Evolutionary conservation across 345 rosid species (phyloP).

Genomic region (Corymbia maculata): DNA sequence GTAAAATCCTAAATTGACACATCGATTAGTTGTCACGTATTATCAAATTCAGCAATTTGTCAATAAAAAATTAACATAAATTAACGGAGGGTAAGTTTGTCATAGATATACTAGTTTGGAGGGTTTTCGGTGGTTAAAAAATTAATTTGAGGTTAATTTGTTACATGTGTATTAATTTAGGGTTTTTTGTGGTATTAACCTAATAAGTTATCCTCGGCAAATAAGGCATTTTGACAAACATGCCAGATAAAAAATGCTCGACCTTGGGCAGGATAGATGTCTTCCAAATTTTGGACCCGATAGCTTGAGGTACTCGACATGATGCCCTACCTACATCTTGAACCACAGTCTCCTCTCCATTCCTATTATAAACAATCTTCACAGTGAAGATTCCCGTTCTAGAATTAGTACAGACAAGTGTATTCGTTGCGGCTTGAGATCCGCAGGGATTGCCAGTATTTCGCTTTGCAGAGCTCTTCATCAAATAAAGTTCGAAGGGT

Average conservation of each 20-base stretch:
- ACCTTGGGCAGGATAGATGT: neutral
- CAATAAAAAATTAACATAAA: too few relatives aligned
- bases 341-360: neutral
- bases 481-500: neutral
- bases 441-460: neutral
- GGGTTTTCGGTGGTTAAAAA: neutral
- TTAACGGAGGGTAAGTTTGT: neutral
- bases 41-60: fast-evolving
- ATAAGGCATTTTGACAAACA: neutral
- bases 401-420: neutral
- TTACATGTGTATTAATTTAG: fast-evolving
- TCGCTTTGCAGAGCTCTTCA: neutral
- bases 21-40: fast-evolving
- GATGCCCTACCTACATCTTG: neutral
- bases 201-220: neutral
- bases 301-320: neutral
- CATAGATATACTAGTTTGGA: too few relatives aligned
- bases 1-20: too few relatives aligned
- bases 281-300: neutral
- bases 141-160: neutral
- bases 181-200: too few relatives aligned
- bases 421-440: too few relatives aligned
- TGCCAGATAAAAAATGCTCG: neutral
- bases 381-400: neutral
- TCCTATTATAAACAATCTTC: neutral